phyloP scores from a whole-genome alignment of 352 stramenopile genomes.

The Phytopythium ostracodes region DNA sequence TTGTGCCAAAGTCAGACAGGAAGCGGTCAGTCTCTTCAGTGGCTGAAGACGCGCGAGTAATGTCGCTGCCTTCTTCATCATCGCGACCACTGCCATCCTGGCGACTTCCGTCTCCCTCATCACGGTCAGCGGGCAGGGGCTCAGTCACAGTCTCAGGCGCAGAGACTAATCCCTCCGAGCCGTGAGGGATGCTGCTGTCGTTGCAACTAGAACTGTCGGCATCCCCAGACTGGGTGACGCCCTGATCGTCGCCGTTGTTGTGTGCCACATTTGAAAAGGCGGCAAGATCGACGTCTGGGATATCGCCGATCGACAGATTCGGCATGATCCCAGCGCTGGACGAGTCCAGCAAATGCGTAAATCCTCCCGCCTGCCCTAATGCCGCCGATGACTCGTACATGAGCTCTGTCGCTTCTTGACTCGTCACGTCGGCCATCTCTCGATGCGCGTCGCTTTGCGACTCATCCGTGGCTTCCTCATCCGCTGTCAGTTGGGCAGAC shows the following conservation, averaged over 20 bases:
- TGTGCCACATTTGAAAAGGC: conserved; percentile 19
- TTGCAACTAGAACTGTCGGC: background rate
- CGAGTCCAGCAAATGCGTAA: conserved; percentile 32
- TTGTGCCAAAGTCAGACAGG: background rate
- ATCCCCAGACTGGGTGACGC: background rate
- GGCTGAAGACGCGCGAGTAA: background rate
- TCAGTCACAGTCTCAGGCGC: background rate
- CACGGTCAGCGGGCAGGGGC: background rate
- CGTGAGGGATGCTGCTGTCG: too few species aligned
- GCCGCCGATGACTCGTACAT: conserved; percentile 14
- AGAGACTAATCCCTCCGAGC: background rate
- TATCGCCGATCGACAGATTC: conserved; percentile 53
- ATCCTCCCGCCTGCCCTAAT: conserved; percentile 16
- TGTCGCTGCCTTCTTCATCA: background rate
- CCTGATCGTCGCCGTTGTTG: conserved; percentile 3
- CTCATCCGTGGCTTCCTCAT: background rate
- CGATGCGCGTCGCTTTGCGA: conserved; percentile 4
- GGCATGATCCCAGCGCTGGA: conserved; percentile 34
- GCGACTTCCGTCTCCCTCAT: background rate
- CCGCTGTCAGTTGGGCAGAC: background rate
- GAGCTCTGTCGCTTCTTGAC: conserved; percentile 10
- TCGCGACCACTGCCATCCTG: conserved; percentile 3
- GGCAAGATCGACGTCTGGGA: conserved; percentile 54
- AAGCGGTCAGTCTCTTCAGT: background rate
- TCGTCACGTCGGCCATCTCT: background rate